Evolutionary conservation across 495 filamentous ascomycete genomes (phyloP).

Genomic region (Talaromyces adpressus): DNA sequence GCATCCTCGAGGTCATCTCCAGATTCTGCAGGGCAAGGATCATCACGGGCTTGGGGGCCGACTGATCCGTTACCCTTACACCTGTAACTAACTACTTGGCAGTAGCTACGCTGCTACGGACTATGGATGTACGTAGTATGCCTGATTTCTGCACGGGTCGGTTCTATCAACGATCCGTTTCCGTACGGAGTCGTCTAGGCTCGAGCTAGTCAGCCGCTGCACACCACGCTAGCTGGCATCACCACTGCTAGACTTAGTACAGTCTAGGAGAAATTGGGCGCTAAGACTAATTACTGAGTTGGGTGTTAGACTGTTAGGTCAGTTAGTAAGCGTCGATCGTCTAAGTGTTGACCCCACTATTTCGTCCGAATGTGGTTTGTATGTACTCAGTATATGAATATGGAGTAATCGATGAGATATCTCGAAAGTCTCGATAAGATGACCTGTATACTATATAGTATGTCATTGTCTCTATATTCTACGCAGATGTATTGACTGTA

Average conservation of each 20-base stretch:
- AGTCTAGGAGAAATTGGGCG: not conserved
- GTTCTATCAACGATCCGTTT: not conserved
- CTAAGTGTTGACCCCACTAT: not conserved
- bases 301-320: not conserved
- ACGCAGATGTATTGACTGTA: not conserved
- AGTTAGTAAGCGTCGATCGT: not conserved
- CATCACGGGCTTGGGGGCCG: not conserved
- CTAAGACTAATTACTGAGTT: not conserved
- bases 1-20: not conserved
- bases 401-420: not conserved
- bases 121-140: too few species aligned
- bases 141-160: not conserved
- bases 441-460: too few species aligned
- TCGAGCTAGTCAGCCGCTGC: not conserved
- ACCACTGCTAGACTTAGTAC: too few species aligned
- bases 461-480: not conserved
- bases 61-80: not conserved
- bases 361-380: not conserved
- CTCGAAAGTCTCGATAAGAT: not conserved
- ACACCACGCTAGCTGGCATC: not conserved
- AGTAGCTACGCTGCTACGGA: too few species aligned
- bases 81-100: not conserved
- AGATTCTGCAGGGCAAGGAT: not conserved
- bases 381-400: not conserved
- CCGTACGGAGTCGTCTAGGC: not conserved